Conservation (phyloP, 345 rosid genomes). For the Salix suchowensis region DNA sequence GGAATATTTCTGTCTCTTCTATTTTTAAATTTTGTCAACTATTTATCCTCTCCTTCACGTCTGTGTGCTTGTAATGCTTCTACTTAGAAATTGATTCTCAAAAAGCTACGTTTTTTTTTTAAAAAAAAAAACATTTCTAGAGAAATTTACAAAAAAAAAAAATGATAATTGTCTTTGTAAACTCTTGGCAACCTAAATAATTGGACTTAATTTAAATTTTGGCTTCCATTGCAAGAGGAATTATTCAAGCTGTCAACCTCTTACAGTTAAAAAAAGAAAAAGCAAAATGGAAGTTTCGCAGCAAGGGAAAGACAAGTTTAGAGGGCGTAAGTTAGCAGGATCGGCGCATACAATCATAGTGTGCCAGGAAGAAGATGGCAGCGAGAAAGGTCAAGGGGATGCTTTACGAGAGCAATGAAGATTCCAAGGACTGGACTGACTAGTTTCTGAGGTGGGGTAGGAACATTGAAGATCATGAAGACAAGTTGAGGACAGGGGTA, state of each 20-base stretch:
- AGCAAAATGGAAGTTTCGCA: too few species aligned
- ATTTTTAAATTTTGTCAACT: neutral
- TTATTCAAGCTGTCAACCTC: too few species aligned
- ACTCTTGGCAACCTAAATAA: too few species aligned
- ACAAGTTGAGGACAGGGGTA: conserved; percentile 27
- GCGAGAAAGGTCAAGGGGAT: neutral
- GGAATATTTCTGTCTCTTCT: neutral
- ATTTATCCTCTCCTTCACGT: neutral
- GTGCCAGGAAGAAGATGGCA: neutral
- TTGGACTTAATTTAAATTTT: too few species aligned
- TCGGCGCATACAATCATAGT: neutral
- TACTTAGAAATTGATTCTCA: too few species aligned
- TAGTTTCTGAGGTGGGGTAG: conserved; percentile 7
- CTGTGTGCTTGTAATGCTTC: too few species aligned
- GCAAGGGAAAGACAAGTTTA: neutral
- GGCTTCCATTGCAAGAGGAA: too few species aligned
- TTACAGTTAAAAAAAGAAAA: too few species aligned
- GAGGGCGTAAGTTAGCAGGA: neutral
- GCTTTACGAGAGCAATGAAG: neutral
- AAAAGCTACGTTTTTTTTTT: too few species aligned
- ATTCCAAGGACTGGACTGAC: neutral
- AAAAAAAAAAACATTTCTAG: neutral
- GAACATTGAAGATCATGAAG: conserved; percentile 17
- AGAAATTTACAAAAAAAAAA: neutral
- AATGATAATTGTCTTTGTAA: neutral